Evolutionary conservation across 1,139 yeast genomes (phyloP), one percentile per base, ranked within the genome.

Genomic region (Diutina siamensis): DNA sequence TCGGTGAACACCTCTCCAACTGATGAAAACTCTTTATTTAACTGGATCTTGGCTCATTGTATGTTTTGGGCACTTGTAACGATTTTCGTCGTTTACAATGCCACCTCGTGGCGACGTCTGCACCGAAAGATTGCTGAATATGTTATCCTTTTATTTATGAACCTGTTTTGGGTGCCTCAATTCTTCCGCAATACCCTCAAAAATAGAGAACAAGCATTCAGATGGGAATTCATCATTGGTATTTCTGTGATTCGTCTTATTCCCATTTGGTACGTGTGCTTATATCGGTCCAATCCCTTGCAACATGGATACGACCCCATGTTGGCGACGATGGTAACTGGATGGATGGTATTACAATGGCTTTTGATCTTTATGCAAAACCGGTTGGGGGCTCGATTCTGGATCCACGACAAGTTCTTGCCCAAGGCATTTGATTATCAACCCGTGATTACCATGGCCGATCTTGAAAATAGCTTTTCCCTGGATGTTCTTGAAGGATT

Each of bases 151-250:
- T 58, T 82, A 4, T 50, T 79, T 2, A 57, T 82, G 31, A 84
- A 80, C 58, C 84, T 95, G 0, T 79, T 76, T 53, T 89, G 97
- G 97, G 53, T 83, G n/a, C 97, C 97, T 0, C 98, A 89, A 59
- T 82, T 87, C 45, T 76, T 80, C 50, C 71, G 96, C 54, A 86
- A 87, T 57, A 80, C 84, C 4, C 62, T 83, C 19, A 72, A 86
- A 48, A 92, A 92, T 22, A 70, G 85, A n/a, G 66, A 82, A 47
- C 66, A 68, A 35, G 76, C 88, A 3, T 79, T 84, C 53, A 63
- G 68, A 40, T 82, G 88, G 86, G 74, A 74, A 48, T 92, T 83
- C 55, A 72, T 88, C 18, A 31, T 81, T 15, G 85, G 88, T 0
- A 77, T 84, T 0, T 76, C 88, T 0, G 40, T 76, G 1, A 61